Conservation (phyloP, 345 rosid genomes). For the Moricandia moricandioides region DNA sequence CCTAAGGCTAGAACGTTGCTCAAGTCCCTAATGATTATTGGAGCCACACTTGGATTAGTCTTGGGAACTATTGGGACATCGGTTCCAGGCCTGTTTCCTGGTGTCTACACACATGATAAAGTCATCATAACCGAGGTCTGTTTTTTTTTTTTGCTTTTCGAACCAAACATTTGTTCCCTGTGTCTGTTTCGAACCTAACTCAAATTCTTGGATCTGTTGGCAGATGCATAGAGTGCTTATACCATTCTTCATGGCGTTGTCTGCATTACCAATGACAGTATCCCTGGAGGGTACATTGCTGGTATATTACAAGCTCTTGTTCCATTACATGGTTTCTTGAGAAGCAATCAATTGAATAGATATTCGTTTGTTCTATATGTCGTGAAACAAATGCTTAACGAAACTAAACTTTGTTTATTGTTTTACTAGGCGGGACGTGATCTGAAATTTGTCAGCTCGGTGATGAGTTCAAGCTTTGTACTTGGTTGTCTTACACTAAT, state of each 20-base stretch:
- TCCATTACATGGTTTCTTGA: constrained; percentile 4
- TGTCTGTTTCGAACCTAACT: not conserved
- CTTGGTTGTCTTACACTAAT: constrained; percentile 53
- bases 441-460: constrained; percentile 60
- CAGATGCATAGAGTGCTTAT: constrained; percentile 86
- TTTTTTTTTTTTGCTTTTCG: not conserved
- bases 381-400: too few relatives aligned
- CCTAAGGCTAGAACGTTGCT: constrained; percentile 69
- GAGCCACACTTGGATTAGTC: constrained; percentile 57
- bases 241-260: constrained; percentile 66
- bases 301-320: constrained; percentile 42
- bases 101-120: constrained; percentile 64
- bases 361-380: too few relatives aligned
- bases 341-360: not conserved
- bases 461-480: constrained; percentile 64
- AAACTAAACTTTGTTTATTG: not conserved
- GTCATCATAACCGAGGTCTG: constrained; percentile 58
- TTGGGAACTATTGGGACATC: constrained; percentile 55
- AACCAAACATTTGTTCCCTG: not conserved
- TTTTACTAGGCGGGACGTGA: constrained; percentile 72
- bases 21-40: constrained; percentile 70
- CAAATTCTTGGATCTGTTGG: constrained; percentile 5
- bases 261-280: constrained; percentile 57
- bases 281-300: constrained; percentile 84
- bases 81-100: constrained; percentile 68